phyloP scores from a whole-genome alignment of 2,329 filamentous ascomycete species.

The Pseudogymnoascus sp. region DNA sequence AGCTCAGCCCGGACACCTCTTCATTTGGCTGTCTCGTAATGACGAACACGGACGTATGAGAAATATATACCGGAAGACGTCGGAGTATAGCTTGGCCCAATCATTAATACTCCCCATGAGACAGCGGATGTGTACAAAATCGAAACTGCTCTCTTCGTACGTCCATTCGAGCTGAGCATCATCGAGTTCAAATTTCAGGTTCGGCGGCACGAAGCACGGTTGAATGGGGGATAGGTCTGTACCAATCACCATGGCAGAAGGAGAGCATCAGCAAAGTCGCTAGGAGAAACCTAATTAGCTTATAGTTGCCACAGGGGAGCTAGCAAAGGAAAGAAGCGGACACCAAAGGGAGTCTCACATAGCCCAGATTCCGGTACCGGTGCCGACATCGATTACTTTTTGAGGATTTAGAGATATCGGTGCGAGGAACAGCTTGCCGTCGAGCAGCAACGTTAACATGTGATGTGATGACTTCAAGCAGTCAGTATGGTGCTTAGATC shows the following conservation, averaged over 20 bases:
- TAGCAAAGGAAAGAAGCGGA: neutral
- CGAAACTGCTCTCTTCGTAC: conserved; percentile 20
- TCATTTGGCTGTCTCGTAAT: neutral
- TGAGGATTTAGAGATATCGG: conserved; percentile 5
- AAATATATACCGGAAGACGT: conserved; percentile 9
- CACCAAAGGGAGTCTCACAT: conserved; percentile 5
- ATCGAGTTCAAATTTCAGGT: conserved; percentile 56
- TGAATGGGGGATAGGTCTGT: conserved; percentile 27
- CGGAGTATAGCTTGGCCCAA: conserved; percentile 17
- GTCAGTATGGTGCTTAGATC: neutral
- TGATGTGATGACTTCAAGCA: neutral
- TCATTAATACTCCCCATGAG: conserved; percentile 19
- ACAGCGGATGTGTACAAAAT: conserved; percentile 22
- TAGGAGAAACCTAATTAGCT: conserved; percentile 14
- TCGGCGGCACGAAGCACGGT: conserved; percentile 43
- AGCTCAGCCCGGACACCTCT: neutral
- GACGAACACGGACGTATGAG: neutral
- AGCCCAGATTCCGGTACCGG: conserved; percentile 14
- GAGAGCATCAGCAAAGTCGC: conserved; percentile 21
- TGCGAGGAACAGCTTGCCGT: conserved; percentile 7
- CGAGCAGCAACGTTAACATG: neutral
- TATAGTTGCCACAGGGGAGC: neutral
- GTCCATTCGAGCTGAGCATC: conserved; percentile 33
- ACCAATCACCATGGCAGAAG: conserved; percentile 23
- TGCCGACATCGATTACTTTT: conserved; percentile 10